Evolutionary conservation across 306 rosid species (phyloP).

Genomic region (Pueraria montana): DNA sequence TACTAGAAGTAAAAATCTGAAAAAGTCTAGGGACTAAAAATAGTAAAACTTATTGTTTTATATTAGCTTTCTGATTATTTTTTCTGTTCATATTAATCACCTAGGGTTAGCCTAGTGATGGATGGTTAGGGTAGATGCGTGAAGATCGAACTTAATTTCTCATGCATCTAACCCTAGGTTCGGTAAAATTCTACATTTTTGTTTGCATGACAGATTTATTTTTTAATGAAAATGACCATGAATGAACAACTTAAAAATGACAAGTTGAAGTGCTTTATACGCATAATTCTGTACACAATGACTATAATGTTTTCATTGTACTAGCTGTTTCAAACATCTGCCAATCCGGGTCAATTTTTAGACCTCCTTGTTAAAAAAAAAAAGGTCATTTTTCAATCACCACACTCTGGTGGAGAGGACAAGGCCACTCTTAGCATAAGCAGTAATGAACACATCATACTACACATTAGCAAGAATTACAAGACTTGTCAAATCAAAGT

Average conservation of each 20-base stretch:
- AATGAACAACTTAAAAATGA: neutral
- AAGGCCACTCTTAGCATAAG: constrained; percentile 32
- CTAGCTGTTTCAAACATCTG: neutral
- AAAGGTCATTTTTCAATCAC: constrained; percentile 28
- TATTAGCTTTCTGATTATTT: too few species aligned
- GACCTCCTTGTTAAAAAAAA: neutral
- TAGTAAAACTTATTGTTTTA: too few species aligned
- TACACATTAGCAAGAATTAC: constrained; percentile 34
- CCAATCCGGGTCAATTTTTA: neutral
- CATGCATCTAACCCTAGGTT: neutral
- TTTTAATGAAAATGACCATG: neutral
- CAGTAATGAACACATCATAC: constrained; percentile 21
- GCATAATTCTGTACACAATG: neutral
- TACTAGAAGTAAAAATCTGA: too few species aligned
- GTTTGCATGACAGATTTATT: neutral
- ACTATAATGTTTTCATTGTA: neutral
- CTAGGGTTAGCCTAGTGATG: too few species aligned
- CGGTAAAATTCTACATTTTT: neutral
- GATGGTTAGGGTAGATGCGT: too few species aligned
- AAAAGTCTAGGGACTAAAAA: too few species aligned
- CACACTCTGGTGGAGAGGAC: neutral
- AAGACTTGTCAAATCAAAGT: constrained; percentile 49
- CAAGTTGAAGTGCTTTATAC: neutral
- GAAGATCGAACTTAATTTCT: too few species aligned
- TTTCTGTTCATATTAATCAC: too few species aligned